Percentiles rank a stretch among this genome's conserved stretches.
Conservation (phyloP, 2,329 filamentous ascomycete species). For the Aspergillus viridinutans region DNA sequence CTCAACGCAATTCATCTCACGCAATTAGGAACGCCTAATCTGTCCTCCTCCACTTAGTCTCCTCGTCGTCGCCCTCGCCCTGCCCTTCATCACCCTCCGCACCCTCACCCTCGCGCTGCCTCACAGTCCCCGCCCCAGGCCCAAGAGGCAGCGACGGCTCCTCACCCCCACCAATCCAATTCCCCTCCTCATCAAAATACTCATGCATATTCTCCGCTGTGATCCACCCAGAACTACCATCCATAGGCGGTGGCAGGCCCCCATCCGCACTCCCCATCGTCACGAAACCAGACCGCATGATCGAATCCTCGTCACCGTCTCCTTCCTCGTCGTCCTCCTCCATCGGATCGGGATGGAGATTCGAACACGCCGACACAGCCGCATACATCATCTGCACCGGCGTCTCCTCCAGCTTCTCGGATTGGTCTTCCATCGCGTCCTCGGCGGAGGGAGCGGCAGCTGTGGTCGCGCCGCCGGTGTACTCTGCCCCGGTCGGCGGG, state of each 20-base stretch:
- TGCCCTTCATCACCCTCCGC: constrained; percentile 35
- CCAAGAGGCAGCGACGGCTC: constrained; percentile 37
- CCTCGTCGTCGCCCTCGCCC: constrained; percentile 37
- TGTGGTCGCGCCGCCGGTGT: constrained; percentile 11
- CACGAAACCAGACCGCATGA: constrained; percentile 38
- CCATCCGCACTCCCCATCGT: constrained; percentile 32
- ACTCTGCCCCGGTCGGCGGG: constrained; percentile 24
- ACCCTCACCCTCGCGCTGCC: constrained; percentile 50
- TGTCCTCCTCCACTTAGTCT: constrained; percentile 53
- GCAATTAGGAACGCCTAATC: constrained; percentile 24
- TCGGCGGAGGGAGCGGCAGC: constrained; percentile 17
- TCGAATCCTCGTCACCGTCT: constrained; percentile 25
- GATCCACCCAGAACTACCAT: constrained; percentile 54
- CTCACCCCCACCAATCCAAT: constrained; percentile 61
- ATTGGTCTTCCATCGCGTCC: constrained; percentile 24
- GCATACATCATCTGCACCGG: constrained; percentile 40
- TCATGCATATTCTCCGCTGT: constrained; percentile 87
- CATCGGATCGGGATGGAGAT: constrained; percentile 45
- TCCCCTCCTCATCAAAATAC: constrained; percentile 75
- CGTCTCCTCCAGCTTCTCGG: constrained; percentile 33
- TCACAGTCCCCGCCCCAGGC: constrained; percentile 62
- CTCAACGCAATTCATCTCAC: no score
- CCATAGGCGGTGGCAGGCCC: constrained; percentile 45
- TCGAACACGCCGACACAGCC: constrained; percentile 46
- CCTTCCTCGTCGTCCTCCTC: constrained; percentile 32